Evolutionary conservation across 352 stramenopile genomes (phyloP).

Genomic region (Pythium apleroticum): DNA sequence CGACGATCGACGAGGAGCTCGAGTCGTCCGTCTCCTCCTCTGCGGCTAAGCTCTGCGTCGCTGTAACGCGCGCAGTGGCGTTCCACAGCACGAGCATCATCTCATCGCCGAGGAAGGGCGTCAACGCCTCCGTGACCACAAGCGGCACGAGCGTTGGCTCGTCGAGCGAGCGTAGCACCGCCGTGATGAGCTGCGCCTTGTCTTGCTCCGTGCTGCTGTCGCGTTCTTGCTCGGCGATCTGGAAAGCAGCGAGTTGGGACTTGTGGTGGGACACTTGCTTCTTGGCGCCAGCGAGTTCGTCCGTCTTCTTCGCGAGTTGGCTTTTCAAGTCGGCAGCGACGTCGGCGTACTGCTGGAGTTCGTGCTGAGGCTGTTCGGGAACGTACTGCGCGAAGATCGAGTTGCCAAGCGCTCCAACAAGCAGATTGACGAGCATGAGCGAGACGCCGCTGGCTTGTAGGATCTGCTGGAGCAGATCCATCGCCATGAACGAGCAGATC

Average conservation of each 20-base stretch:
- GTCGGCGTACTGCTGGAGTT: conserved; percentile 49
- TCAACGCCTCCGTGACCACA: conserved; percentile 43
- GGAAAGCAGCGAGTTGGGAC: conserved; percentile 3
- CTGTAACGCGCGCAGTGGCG: conserved; percentile 39
- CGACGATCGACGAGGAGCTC: background rate
- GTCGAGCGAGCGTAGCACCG: conserved; percentile 36
- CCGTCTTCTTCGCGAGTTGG: conserved; percentile 20
- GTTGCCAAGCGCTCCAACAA: conserved; percentile 60
- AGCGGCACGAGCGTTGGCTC: conserved; percentile 22
- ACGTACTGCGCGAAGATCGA: conserved; percentile 61
- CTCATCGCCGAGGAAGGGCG: conserved; percentile 54
- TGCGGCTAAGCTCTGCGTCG: conserved; percentile 20
- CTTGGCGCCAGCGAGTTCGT: conserved; percentile 9
- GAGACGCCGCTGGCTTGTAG: conserved; percentile 34
- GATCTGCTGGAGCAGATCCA: conserved; percentile 49
- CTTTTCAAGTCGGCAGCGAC: conserved; percentile 26
- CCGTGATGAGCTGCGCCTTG: conserved; percentile 11
- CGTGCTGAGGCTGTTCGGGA: conserved; percentile 30
- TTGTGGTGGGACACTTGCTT: background rate
- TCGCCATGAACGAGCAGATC: conserved; percentile 56
- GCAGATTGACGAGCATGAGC: conserved; percentile 37
- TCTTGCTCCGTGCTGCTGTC: background rate
- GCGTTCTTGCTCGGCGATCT: conserved; percentile 3
- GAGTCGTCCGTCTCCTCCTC: background rate
- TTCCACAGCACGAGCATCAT: conserved; percentile 69